Percentiles rank a stretch among this genome's conserved stretches.
Evolutionary conservation across 306 rosid genomes (phyloP).

Genomic region (Quercus robur): DNA sequence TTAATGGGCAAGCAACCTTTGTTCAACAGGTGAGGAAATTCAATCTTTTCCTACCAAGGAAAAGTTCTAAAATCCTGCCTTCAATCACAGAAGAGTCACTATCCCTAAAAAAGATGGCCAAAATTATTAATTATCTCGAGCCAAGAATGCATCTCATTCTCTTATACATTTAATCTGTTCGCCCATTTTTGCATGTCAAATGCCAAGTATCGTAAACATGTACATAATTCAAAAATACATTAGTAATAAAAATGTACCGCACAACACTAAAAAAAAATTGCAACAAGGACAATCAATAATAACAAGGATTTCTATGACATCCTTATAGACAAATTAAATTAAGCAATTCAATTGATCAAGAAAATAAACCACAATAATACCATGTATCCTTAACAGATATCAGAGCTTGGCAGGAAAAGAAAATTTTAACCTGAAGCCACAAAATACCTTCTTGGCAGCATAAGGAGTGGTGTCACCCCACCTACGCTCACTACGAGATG

Average conservation of each 20-base stretch:
- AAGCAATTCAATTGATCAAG: constrained; percentile 1
- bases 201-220: neutral
- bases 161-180: neutral
- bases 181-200: neutral
- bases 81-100: neutral
- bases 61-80: neutral
- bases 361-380: neutral
- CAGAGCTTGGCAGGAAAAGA: constrained; percentile 10
- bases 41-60: neutral
- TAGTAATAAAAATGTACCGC: neutral
- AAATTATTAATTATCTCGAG: neutral
- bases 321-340: constrained; percentile 2
- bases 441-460: constrained; percentile 77
- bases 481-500: constrained; percentile 58
- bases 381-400: constrained; percentile 6
- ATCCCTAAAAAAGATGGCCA: neutral
- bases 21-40: neutral
- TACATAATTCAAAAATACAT: neutral
- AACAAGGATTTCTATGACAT: constrained; percentile 3
- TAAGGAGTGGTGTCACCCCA: constrained; percentile 85
- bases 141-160: neutral
- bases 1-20: neutral
- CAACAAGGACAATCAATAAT: neutral
- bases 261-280: neutral
- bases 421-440: constrained; percentile 19